phyloP scores from a whole-genome alignment of 139 green algal genomes.

The Picochlorum sp. region DNA sequence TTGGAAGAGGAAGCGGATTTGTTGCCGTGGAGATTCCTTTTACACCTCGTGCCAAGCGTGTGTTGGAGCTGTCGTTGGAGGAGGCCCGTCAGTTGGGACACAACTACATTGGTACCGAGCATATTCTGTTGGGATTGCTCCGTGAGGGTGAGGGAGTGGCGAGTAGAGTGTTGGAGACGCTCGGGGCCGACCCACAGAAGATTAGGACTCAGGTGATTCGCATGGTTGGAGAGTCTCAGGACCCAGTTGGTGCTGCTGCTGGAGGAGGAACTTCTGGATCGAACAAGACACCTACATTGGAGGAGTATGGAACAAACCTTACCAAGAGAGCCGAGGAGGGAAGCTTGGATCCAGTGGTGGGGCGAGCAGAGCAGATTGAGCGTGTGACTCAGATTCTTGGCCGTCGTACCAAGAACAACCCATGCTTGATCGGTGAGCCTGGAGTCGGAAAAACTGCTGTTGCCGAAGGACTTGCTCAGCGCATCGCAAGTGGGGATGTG shows the following conservation, averaged over 20 bases:
- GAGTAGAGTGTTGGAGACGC: constrained; percentile 91
- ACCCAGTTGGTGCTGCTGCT: constrained; percentile 82
- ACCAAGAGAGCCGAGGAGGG: constrained; percentile 91
- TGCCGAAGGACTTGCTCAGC: constrained; percentile 93
- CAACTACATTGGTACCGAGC: constrained; percentile 99
- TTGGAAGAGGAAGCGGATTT: constrained; percentile 92
- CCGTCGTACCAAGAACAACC: constrained; percentile 97
- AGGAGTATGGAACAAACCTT: constrained; percentile 98
- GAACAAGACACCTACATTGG: constrained; percentile 97
- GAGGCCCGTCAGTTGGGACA: constrained; percentile 96
- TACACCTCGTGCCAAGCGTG: constrained; percentile 95
- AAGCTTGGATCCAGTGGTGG: constrained; percentile 96
- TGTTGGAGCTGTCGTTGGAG: constrained; percentile 97
- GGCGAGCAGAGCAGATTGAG: constrained; percentile 94
- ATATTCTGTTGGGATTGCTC: constrained; percentile 96
- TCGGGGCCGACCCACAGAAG: constrained; percentile 90
- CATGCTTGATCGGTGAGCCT: constrained; percentile 96
- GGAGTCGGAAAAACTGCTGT: constrained; percentile 98
- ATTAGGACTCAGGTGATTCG: constrained; percentile 97
- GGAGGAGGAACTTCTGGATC: constrained; percentile 59
- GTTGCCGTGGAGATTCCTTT: constrained; percentile 99
- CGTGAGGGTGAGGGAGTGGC: constrained; percentile 97
- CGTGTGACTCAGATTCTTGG: constrained; percentile 98
- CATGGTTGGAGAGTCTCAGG: constrained; percentile 98
- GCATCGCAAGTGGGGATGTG: constrained; percentile 87